Base-by-base conservation (phyloP, 139 green algal genomes). In the Tetraselmis chui region DNA sequence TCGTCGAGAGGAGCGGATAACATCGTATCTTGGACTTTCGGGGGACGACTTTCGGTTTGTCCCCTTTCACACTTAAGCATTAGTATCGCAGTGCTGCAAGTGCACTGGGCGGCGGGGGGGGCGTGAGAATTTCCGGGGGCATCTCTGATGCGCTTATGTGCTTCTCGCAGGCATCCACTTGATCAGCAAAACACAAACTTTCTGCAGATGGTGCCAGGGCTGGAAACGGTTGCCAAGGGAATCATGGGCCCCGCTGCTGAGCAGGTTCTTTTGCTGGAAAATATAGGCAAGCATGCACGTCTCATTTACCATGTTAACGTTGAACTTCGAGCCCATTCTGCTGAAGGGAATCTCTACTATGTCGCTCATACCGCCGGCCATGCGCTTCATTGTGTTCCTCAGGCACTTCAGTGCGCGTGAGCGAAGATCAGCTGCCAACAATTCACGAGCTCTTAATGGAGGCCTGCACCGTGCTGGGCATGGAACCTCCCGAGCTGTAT, bases 171-270 rank as follows among this genome's bases (percentile, higher is more conserved):
- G 83, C 95, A 98, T 84, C 95, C 95, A 0, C 88, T 98, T 26
- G 95, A 98, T 88, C 92, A 95, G 86, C 94, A 98, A 80, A 98
- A 98, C 86, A 99, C 96, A 1, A 76, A 81, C 74, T 78, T 99
- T 32, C 85, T 99, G 11, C 84, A 89, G 0, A 83, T 89, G 18
- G 80, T 99, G 23, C 96, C 96, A 1, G 96, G 95, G 0, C 82
- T 98, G 77, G 89, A 97, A 82, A 45, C 92, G 11, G 59, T 98
- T 58, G 92, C 92, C 1, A 94, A 94, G 32, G 85, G 78, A 5
- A 67, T 98, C 26, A 88, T 98, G 76, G 90, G 77, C 81, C 31
- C 78, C 0, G 78, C 75, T 2, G 89, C 91, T 25, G 93, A 98
- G 83, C 90, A 98, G 85, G 91, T 98, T 58, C 86, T 98, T 58